Evolutionary conservation across 495 filamentous ascomycete species (phyloP).

Genomic region (Entonaema liquescens): DNA sequence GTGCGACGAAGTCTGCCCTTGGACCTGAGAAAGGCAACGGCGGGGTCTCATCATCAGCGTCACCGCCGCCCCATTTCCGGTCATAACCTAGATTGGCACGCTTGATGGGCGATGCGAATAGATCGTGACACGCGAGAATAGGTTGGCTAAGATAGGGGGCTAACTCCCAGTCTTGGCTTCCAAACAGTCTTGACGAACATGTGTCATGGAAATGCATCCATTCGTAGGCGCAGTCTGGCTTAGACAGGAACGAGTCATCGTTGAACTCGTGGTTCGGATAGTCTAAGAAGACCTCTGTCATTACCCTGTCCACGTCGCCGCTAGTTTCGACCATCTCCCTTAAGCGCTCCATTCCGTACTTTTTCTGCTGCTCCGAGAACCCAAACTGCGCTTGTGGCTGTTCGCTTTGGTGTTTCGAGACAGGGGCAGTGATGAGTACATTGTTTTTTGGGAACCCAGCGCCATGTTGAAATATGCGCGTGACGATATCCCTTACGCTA

Average conservation of each 20-base stretch:
- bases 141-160: conserved; percentile 84
- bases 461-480: conserved; percentile 84
- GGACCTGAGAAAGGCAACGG: conserved; percentile 80
- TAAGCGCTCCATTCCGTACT: conserved; percentile 78
- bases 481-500: conserved; percentile 81
- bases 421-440: conserved; percentile 31
- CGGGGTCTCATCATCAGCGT: conserved; percentile 63
- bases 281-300: conserved; percentile 78
- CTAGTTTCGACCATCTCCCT: conserved; percentile 88
- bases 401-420: conserved; percentile 50
- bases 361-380: conserved; percentile 81
- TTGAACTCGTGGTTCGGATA: conserved; percentile 90
- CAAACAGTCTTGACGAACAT: conserved; percentile 76
- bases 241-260: conserved; percentile 89
- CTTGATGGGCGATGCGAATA: conserved; percentile 76
- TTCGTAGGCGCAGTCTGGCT: conserved; percentile 85
- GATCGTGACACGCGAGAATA: conserved; percentile 86
- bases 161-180: conserved; percentile 88
- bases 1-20: conserved; percentile 78
- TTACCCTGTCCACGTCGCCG: conserved; percentile 86
- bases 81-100: conserved; percentile 49
- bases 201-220: conserved; percentile 95
- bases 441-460: conserved; percentile 78
- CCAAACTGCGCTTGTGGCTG: conserved; percentile 61
- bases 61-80: conserved; percentile 52